These are phyloP conservation scores for Bacidia gigantensis DNA, from an alignment of 495 filamentous ascomycete species.

Conservation along the genomic window DNA sequence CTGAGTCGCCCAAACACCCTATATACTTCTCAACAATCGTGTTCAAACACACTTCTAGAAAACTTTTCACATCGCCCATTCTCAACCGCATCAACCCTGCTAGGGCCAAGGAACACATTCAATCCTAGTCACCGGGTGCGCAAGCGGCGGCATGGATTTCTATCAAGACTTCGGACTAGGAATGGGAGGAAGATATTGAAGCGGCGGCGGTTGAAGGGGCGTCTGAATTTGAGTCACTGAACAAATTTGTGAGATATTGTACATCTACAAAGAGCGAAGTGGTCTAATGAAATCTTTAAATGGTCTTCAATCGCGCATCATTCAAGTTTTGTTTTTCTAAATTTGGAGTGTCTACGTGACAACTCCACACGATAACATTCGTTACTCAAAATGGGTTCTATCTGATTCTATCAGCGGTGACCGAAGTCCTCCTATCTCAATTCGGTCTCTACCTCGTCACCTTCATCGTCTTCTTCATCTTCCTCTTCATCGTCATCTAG, in stretches of 20 bases:
- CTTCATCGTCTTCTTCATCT: constrained; percentile 31
- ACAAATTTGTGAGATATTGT: no score
- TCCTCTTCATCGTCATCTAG: constrained; percentile 43
- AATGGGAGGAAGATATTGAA: constrained; percentile 37
- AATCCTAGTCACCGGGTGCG: constrained; percentile 45
- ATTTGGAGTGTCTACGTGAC: background rate
- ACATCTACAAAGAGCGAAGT: no score
- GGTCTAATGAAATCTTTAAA: no score
- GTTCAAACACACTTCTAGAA: constrained; percentile 14
- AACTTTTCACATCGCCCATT: constrained; percentile 38
- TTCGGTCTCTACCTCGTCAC: constrained; percentile 24
- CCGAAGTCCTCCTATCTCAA: no score
- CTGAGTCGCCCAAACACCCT: background rate
- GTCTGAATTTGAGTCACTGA: constrained; percentile 36
- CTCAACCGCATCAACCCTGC: constrained; percentile 32
- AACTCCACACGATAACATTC: background rate
- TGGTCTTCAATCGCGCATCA: no score
- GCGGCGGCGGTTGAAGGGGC: constrained; percentile 39
- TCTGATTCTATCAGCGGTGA: no score
- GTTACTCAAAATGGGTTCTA: no score
- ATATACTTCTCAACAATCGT: background rate
- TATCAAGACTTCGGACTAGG: constrained; percentile 35
- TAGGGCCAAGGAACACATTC: constrained; percentile 42
- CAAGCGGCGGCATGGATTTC: constrained; percentile 46
- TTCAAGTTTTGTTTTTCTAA: background rate